Conservation (phyloP, 192 early-diverging fungal genomes). For the Coemansia sp. region DNA sequence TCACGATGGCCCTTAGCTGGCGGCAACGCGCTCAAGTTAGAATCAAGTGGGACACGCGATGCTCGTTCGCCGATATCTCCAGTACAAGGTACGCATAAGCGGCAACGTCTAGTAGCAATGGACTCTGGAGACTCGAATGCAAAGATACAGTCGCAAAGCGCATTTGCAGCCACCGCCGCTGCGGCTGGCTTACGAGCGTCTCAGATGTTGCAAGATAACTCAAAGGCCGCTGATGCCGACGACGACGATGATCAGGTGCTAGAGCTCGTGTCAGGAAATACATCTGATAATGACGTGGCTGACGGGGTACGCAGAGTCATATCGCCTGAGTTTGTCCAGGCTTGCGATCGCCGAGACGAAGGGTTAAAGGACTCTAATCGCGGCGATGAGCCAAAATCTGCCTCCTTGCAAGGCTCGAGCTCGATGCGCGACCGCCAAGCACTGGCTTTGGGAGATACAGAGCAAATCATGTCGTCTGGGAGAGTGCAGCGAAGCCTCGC, state of each 20-base stretch:
- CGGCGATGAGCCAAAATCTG: neutral
- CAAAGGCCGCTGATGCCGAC: neutral
- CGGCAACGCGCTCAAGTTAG: neutral
- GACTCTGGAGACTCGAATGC: neutral
- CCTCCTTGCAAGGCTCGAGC: neutral
- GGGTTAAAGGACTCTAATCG: neutral
- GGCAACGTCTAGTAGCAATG: neutral
- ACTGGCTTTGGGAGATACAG: neutral
- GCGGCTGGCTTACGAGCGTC: neutral
- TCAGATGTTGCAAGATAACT: neutral
- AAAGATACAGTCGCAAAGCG: neutral
- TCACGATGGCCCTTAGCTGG: no score
- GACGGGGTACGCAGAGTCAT: neutral
- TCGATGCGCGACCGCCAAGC: neutral
- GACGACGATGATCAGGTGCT: neutral
- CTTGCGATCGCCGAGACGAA: neutral
- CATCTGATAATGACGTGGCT: neutral
- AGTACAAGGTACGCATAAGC: neutral
- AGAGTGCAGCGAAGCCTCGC: conserved; percentile 4
- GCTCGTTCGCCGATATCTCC: neutral
- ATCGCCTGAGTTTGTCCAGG: neutral
- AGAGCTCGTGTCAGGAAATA: neutral
- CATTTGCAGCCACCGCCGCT: neutral
- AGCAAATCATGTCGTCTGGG: neutral
- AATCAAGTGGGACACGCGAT: neutral